Conservation (phyloP, 78 protist species). For the Capsaspora owczarzaki region DNA sequence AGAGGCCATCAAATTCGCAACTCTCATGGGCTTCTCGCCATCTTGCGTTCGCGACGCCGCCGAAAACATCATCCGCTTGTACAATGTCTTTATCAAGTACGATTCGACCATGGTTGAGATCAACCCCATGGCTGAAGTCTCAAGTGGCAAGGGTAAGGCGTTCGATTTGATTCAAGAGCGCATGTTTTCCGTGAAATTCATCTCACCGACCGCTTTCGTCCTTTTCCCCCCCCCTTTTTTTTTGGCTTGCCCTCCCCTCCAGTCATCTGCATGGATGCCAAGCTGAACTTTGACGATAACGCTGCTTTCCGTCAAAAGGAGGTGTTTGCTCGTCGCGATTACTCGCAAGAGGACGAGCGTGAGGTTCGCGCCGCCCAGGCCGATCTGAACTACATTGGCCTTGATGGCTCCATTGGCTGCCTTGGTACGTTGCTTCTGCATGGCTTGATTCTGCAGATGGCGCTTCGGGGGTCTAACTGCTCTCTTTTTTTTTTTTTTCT, state of each 20-base stretch:
- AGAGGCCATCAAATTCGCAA: no score
- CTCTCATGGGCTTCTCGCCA: no score
- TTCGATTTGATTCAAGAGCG: background rate
- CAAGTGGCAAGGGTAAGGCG: constrained; percentile 47
- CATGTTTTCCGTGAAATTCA: background rate
- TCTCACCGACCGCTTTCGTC: no score
- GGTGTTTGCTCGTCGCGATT: constrained; percentile 78
- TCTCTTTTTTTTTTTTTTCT: background rate
- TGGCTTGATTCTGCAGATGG: no score
- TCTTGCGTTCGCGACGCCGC: no score
- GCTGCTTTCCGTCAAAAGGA: constrained; percentile 89
- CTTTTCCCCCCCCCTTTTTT: no score
- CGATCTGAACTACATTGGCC: constrained; percentile 91
- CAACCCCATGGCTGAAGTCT: constrained; percentile 88
- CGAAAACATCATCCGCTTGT: constrained; percentile 50
- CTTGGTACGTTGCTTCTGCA: constrained; percentile 34
- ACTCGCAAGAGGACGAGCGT: constrained; percentile 7
- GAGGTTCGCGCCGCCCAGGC: constrained; percentile 82
- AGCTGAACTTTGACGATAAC: constrained; percentile 94
- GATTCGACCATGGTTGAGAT: constrained; percentile 90
- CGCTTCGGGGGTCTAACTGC: background rate
- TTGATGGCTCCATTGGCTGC: constrained; percentile 97
- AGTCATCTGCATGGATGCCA: constrained; percentile 85
- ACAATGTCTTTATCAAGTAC: constrained; percentile 50
- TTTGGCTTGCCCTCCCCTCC: no score